Evolutionary conservation across 1,284 basidiomycete genomes (phyloP), one percentile per base, ranked within the genome.

Genomic region (Agroathelia rolfsii): DNA sequence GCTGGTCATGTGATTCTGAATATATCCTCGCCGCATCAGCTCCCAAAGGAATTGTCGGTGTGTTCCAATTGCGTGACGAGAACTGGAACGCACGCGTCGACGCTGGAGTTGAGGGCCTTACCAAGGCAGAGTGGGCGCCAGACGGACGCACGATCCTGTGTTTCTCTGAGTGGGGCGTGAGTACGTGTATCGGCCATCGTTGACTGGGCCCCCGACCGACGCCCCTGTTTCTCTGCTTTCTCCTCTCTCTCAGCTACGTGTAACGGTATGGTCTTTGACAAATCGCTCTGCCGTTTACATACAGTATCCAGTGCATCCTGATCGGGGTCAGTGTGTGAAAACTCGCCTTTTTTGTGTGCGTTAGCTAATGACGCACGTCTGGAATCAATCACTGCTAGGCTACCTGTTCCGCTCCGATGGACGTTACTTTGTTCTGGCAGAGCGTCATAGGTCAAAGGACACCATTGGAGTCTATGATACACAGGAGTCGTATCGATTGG

Each of bases 141-240:
- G 80, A 84, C 45, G 84, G 82, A 6, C 65, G 84, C 25, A 74
- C 74, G 11, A 62, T 92, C 3, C 55, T 90, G n/a, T 88, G 83
- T 43, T 90, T 87, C 55, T 86, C 84, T 3, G 83, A 89, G 43
- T 84, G 83, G 76, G 81, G 79, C 42, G 88, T 92, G 56, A 62
- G 85, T 72, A 4, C 21, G 12, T 28, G 35, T 23, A 33, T 35
- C 24, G 35, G 30, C 34, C 5, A n/a, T 27, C 30, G 15, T 30
- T 16, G 15, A 17, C 32, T n/a, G n/a, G n/a, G n/a, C n/a, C n/a
- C n/a, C n/a, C n/a, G n/a, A n/a, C n/a, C n/a, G 31, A 24, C 24
- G 10, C 21, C 20, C 4, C 21, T 26, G 33, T 30, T 19, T 41
- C 28, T 17, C 10, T 38, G n/a, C 20, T n/a, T 26, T 24, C 22